Evolutionary conservation across 257 asterid species (phyloP), one percentile per base, ranked within the genome.

Genomic region (Solanum medicagineum): DNA sequence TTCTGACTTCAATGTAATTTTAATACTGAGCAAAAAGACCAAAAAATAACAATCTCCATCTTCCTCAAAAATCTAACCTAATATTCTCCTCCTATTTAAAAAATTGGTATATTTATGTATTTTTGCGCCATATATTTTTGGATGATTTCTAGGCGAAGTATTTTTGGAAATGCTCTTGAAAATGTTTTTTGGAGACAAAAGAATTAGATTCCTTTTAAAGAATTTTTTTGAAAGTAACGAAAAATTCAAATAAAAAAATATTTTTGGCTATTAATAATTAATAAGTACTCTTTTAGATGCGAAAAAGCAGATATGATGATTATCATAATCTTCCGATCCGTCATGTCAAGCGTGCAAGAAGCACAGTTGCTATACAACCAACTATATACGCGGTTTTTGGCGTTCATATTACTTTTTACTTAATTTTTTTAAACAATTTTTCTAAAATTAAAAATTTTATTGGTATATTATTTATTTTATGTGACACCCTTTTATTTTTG

Each of bases 301-400:
- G 57, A 20, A n/a, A 44, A 73, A 73, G 11, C 10, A 42, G 32
- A 71, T 44, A 42, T 29, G n/a, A 26, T 65, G 71, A 40, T 40
- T 4, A 15, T 74, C 60, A 7, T n/a, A 75, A 75, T 75, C 57
- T 75, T 75, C 24, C 22, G 24, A 51, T 75, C 45, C 4, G 62
- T 75, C 82, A 49, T 49, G 82, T 75, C 82, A 49, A 24, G 62
- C 62, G 36, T 75, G 82, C 62, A 75, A 49, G n/a, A 49, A 49
- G 24, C 40, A 75, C 82, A 49, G 62, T 49, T 62, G 17, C 70
- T 24, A 24, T 62, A 3, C 20, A 59, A 59, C 24, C 66, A 59
- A 59, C n/a, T 59, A 20, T 59, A 36, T 36, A 36, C 42, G 10
- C 12, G 7, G 13, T 20, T 59, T 20, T 57, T 1, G 14, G 20